Evolutionary conservation across 495 filamentous ascomycete species (phyloP), one percentile per base, ranked within the genome.

Genomic region (Talaromyces ruber): DNA sequence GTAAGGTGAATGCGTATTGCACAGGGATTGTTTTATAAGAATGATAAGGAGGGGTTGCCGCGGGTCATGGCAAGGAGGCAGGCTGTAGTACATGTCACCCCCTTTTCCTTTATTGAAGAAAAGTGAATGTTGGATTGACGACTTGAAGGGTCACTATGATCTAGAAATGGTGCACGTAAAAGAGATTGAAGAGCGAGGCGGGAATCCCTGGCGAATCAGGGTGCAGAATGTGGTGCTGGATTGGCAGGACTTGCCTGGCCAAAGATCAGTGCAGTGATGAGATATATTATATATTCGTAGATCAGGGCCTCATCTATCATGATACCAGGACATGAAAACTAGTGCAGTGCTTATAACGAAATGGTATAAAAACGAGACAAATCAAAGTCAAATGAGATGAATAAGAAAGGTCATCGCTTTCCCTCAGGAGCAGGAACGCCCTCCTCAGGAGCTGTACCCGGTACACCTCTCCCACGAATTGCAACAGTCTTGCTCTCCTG

Each of bases 401-500:
- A 1, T 4, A 1, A 53, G 16, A 26, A 52, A 6, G 28, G 9
- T 22, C 22, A 58, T n/a, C 62, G 63, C 22, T 62, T 22, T 18
- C 63, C 52, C 30, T 62, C 60, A 30, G 26, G 62, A 54, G 64
- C 43, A 66, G 63, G 58, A 64, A 66, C 62, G 5, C 57, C 62
- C 47, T 60, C 62, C 25, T 63, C 62, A 9, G 57, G 57, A 25
- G 55, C 62, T 16, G 62, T 60, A 22, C 62, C 62, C 6, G 55
- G 57, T 24, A 59, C 18, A 21, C 62, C 62, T 25, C 62, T 18
- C 21, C 62, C 57, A 18, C 32, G 30, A 11, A 59, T 59, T 9
- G 25, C 6, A 59, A 43, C 37, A 3, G 30, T 43, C 29, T 59
- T 47, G 12, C 37, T 59, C 9, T 59, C 30, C 12, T 59, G 18